These are phyloP conservation scores for Aspergillus caelatus DNA, from an alignment of 2,329 filamentous ascomycete species.

Conservation along the genomic window DNA sequence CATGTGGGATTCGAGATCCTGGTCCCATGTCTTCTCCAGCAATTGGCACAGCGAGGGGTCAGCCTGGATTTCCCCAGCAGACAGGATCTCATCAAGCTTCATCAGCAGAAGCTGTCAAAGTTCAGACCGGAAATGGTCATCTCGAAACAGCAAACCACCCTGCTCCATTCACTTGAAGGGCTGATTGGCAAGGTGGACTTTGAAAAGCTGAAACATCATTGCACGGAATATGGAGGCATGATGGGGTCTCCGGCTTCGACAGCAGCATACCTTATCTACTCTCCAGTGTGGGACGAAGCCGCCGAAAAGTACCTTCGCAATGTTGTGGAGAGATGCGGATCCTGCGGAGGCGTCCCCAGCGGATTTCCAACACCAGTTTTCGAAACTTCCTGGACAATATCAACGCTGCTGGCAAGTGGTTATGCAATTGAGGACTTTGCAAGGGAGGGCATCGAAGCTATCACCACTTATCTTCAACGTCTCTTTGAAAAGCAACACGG, in stretches of 20 bases:
- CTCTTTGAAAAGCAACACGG: background rate
- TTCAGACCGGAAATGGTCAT: conserved; percentile 34
- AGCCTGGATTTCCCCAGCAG: conserved; percentile 31
- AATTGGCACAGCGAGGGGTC: conserved; percentile 30
- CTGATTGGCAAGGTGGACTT: conserved; percentile 45
- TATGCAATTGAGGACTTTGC: background rate
- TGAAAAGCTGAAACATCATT: conserved; percentile 35
- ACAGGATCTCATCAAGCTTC: conserved; percentile 20
- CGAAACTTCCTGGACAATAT: background rate
- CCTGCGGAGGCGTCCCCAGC: no score
- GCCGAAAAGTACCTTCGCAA: no score
- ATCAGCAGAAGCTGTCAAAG: conserved; percentile 30
- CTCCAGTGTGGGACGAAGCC: no score
- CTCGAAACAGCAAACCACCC: conserved; percentile 25
- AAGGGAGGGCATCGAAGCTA: background rate
- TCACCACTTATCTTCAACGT: no score
- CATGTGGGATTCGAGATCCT: conserved; percentile 43
- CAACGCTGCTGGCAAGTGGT: background rate
- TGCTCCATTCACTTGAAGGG: conserved; percentile 44
- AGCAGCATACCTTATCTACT: conserved; percentile 32
- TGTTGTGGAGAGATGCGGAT: no score
- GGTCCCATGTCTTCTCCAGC: conserved; percentile 31
- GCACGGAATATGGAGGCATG: conserved; percentile 36
- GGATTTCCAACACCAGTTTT: no score
- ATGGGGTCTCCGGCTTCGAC: conserved; percentile 47